These are phyloP conservation scores for Corinectria fuckeliana DNA, from an alignment of 2,329 filamentous ascomycete species.

Conservation along the genomic window DNA sequence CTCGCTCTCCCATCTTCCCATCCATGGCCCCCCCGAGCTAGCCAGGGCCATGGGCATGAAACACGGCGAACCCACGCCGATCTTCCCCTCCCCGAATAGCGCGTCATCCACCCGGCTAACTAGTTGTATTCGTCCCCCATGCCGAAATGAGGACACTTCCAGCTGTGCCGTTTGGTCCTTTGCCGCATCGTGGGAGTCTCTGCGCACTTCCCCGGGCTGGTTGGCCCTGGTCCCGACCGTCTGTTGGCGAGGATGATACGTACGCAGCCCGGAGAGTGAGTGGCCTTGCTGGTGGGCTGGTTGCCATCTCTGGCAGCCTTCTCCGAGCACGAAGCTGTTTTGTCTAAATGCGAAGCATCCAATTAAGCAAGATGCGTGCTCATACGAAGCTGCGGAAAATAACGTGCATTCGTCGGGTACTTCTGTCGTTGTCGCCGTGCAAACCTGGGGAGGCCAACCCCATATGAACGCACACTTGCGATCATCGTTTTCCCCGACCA, in stretches of 20 bases:
- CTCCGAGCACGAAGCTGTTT: neutral
- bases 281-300: neutral
- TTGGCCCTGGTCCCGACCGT: neutral
- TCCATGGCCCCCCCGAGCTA: no score
- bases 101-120: slow-evolving; percentile 15
- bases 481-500: neutral
- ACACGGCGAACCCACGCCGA: slow-evolving; percentile 25
- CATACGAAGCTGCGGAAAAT: neutral
- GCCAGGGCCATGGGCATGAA: slow-evolving; percentile 34
- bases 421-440: neutral
- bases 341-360: neutral
- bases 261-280: neutral
- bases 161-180: neutral
- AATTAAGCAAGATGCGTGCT: neutral
- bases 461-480: neutral
- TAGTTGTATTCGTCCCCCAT: neutral
- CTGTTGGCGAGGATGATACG: neutral
- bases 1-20: slow-evolving; percentile 20
- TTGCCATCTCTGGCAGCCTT: neutral
- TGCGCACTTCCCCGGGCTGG: neutral
- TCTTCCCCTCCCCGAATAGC: slow-evolving; percentile 22
- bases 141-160: slow-evolving; percentile 18
- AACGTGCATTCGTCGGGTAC: neutral
- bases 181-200: neutral
- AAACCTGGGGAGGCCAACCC: neutral